These are phyloP conservation scores for Cydonia oblonga DNA, from an alignment of 331 rosid genomes.

Conservation along the genomic window DNA sequence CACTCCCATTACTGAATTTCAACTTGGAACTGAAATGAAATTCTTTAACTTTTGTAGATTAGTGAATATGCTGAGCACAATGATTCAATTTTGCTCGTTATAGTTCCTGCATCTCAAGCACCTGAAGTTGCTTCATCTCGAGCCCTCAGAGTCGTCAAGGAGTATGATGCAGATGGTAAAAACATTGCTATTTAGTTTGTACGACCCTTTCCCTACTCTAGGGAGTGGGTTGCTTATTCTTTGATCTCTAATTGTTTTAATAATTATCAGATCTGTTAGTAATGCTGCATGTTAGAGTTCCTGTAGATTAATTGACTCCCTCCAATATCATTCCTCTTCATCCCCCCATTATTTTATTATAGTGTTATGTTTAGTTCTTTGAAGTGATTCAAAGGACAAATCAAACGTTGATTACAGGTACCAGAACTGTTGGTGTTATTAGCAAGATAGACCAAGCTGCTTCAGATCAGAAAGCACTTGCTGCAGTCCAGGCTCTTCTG, in stretches of 20 bases:
- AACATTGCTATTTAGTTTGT: conserved; percentile 14
- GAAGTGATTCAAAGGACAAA: not conserved
- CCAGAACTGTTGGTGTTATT: conserved; percentile 83
- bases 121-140: conserved; percentile 84
- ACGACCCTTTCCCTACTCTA: not conserved
- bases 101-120: conserved; percentile 84
- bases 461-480: conserved; percentile 74
- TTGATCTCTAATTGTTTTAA: not conserved
- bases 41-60: conserved; percentile 34
- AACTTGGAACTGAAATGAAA: not conserved
- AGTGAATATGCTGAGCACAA: conserved; percentile 88
- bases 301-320: not conserved
- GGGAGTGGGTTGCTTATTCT: not conserved
- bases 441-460: conserved; percentile 96
- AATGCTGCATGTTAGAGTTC: not conserved
- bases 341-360: not conserved
- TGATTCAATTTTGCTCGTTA: conserved; percentile 73
- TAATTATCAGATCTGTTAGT: not conserved
- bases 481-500: conserved; percentile 92
- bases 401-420: conserved; percentile 42
- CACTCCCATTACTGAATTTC: not conserved
- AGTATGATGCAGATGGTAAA: conserved; percentile 79
- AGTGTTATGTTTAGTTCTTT: not conserved
- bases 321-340: not conserved
- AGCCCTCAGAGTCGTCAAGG: conserved; percentile 77